Conservation (phyloP, 495 filamentous ascomycete genomes). For the Cercophora sp. region DNA sequence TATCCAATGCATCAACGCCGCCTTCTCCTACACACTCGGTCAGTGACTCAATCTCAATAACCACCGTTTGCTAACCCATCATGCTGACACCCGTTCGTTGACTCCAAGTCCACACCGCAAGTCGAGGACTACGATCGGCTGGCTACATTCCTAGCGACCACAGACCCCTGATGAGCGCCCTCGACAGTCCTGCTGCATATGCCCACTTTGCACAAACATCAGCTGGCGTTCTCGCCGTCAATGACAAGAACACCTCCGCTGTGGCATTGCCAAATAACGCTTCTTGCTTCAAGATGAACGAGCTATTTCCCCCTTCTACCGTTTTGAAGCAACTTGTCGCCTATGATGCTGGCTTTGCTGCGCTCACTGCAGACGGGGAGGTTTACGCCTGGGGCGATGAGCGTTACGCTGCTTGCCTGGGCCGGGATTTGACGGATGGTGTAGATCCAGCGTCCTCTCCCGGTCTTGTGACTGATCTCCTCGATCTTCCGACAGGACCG, state of each 20-base stretch:
- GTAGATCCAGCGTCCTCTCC: too few relatives aligned
- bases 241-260: constrained; percentile 9
- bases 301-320: background rate
- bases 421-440: constrained; percentile 40
- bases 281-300: background rate
- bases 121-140: background rate
- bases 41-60: constrained; percentile 13
- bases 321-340: constrained; percentile 44
- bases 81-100: background rate
- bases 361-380: constrained; percentile 42
- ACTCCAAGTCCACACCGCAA: constrained; percentile 11
- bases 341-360: constrained; percentile 49
- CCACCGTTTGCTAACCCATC: background rate
- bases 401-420: constrained; percentile 47
- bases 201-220: constrained; percentile 22
- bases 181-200: constrained; percentile 1
- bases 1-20: constrained; percentile 26
- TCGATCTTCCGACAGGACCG: constrained; percentile 45
- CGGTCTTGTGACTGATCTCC: constrained; percentile 40
- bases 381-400: constrained; percentile 61
- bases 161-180: constrained; percentile 8
- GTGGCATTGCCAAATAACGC: constrained; percentile 6
- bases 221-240: constrained; percentile 17
- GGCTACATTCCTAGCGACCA: constrained; percentile 9
- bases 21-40: constrained; percentile 40